Evolutionary conservation across 768 basidiomycete genomes (phyloP).

Genomic region (Pholiota molesta): DNA sequence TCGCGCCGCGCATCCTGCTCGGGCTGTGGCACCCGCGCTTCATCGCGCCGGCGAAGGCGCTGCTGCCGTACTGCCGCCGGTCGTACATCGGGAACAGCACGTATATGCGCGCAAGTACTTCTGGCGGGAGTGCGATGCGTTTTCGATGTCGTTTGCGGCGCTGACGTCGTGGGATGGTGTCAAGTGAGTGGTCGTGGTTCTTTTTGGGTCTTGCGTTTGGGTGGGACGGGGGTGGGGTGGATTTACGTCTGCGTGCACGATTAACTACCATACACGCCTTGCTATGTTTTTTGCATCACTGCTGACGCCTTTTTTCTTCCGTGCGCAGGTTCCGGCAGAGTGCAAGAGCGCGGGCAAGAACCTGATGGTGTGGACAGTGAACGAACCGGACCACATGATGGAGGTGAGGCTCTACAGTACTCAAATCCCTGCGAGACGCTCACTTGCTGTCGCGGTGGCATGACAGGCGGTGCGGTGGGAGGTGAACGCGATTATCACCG

Average conservation of each 20-base stretch:
- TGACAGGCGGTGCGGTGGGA: slow-evolving; percentile 77
- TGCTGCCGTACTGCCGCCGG: slow-evolving; percentile 81
- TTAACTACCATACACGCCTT: too few species aligned
- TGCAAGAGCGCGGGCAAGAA: slow-evolving; percentile 81
- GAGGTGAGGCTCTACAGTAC: slow-evolving; percentile 51
- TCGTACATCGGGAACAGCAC: slow-evolving; percentile 84
- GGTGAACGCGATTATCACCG: slow-evolving; percentile 78
- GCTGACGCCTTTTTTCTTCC: slow-evolving; percentile 7
- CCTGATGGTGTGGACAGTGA: slow-evolving; percentile 97
- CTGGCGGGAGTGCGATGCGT: slow-evolving; percentile 84
- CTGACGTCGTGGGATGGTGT: slow-evolving; percentile 76
- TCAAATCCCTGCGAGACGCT: slow-evolving; percentile 3
- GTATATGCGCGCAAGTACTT: slow-evolving; percentile 82
- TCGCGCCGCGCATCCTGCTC: slow-evolving; percentile 81
- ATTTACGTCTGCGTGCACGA: neutral
- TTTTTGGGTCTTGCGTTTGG: neutral
- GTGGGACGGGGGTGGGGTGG: neutral
- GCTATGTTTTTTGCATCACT: too few species aligned
- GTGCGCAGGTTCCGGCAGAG: slow-evolving; percentile 68
- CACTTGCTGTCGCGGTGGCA: slow-evolving; percentile 8
- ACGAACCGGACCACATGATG: slow-evolving; percentile 86
- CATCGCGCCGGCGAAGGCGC: slow-evolving; percentile 70
- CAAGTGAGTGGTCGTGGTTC: slow-evolving; percentile 45
- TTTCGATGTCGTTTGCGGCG: slow-evolving; percentile 79
- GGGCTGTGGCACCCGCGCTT: slow-evolving; percentile 94